These are phyloP conservation scores for Boletus fagicola DNA, from an alignment of 768 basidiomycete species.

Conservation along the genomic window DNA sequence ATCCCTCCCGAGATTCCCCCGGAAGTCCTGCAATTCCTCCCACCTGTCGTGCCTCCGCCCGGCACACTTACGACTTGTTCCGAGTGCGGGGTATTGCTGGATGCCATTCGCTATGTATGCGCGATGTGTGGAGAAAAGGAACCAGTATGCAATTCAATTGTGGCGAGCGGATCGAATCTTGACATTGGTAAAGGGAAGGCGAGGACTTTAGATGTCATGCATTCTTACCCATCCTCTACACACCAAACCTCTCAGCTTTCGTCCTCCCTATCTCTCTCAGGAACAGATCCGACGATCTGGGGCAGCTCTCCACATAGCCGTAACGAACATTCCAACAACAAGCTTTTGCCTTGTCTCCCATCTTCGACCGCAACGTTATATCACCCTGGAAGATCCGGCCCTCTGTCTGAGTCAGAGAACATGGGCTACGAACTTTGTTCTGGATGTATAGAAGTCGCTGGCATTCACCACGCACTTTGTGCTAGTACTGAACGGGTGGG, in stretches of 20 bases:
- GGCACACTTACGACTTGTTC: constrained; percentile 79
- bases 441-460: constrained; percentile 72
- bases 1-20: constrained; percentile 42
- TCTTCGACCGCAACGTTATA: constrained; percentile 22
- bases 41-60: constrained; percentile 49
- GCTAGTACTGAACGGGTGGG: constrained; percentile 38
- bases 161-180: constrained; percentile 8
- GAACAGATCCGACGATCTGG: constrained; percentile 18
- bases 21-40: constrained; percentile 53
- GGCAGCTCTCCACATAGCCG: constrained; percentile 12
- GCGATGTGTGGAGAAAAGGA: constrained; percentile 80
- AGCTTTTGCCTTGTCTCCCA: constrained; percentile 48
- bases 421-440: constrained; percentile 83
- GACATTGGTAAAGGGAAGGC: constrained; percentile 47
- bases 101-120: constrained; percentile 89
- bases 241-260: constrained; percentile 29
- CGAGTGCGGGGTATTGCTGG: constrained; percentile 69
- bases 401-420: constrained; percentile 7
- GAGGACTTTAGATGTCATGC: constrained; percentile 28
- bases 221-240: constrained; percentile 37
- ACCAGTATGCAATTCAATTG: constrained; percentile 33
- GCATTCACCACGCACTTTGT: constrained; percentile 74
- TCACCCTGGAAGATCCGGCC: constrained; percentile 2
- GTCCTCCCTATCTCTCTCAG: constrained; percentile 19
- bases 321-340: constrained; percentile 30